These are phyloP conservation scores for Ramaria rubella DNA, from an alignment of 768 basidiomycete genomes.

Conservation along the genomic window DNA sequence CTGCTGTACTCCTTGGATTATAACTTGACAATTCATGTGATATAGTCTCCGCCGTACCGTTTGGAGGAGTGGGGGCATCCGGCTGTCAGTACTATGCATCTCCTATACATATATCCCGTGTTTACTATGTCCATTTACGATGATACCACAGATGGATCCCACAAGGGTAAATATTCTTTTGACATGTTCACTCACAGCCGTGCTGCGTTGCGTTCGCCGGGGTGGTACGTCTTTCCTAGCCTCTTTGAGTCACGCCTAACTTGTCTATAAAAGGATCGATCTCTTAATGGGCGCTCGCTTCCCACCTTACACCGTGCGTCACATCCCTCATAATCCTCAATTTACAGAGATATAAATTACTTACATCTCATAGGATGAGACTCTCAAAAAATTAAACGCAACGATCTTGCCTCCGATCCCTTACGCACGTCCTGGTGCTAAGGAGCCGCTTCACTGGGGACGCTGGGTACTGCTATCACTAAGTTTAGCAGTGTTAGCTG, in stretches of 20 bases:
- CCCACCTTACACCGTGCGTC: slow-evolving; percentile 18
- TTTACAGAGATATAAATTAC: not conserved
- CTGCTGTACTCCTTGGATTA: not conserved
- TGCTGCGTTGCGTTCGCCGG: slow-evolving; percentile 10
- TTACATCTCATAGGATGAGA: not conserved
- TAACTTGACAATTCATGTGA: not conserved
- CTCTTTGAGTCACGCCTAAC: not conserved
- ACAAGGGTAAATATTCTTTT: slow-evolving; percentile 21
- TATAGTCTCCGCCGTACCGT: slow-evolving; percentile 15
- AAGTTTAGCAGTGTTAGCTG: slow-evolving; percentile 25
- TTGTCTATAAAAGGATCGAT: slow-evolving; percentile 12
- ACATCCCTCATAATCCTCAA: not conserved
- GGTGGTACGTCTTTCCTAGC: slow-evolving; percentile 4
- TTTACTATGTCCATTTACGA: not conserved
- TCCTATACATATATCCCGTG: not conserved
- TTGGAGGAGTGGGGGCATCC: slow-evolving; percentile 15
- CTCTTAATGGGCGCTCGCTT: slow-evolving; percentile 14
- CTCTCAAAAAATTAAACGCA: not conserved
- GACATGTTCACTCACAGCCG: slow-evolving; percentile 22
- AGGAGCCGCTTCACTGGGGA: slow-evolving; percentile 28
- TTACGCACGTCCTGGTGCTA: not conserved
- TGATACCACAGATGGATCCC: slow-evolving; percentile 21
- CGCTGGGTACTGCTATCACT: slow-evolving; percentile 35
- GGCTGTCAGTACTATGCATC: slow-evolving; percentile 14
- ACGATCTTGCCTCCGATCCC: not conserved